Base-by-base conservation (phyloP, 1,284 basidiomycete species). In the Wolfiporia cocos region DNA sequence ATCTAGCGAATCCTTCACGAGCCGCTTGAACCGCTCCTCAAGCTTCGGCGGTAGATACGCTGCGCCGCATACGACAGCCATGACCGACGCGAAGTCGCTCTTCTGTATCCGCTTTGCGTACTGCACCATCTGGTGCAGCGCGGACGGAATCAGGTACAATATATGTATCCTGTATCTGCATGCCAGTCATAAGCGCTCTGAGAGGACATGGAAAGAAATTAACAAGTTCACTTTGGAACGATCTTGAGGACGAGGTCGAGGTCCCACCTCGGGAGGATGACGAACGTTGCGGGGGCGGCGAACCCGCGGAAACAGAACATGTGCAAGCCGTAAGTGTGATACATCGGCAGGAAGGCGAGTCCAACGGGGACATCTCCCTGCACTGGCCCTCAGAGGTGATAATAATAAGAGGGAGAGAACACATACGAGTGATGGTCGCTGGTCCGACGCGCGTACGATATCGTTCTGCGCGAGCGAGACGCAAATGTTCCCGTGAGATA, bases 401-500 rank as follows among this genome's bases (percentile, higher is more conserved):
- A n/a, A n/a, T n/a, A n/a, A n/a, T n/a, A n/a, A n/a, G n/a, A n/a
- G n/a, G n/a, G n/a, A n/a, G n/a, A n/a, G n/a, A n/a, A n/a, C n/a
- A n/a, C n/a, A n/a, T n/a, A n/a, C n/a, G n/a, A n/a, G n/a, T n/a
- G n/a, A n/a, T n/a, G n/a, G n/a, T n/a, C n/a, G n/a, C n/a, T n/a
- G n/a, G 0, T 49, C 52, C 20, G 53, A 61, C 34, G 57, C 43
- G 0, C n/a, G 30, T 2, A 66, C 15, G 2, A 73, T 57, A 0
- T 64, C 49, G 0, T 53, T 38, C 53, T 85, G 79, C 2, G 50
- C 40, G 2, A 78, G n/a, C 0, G 74, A 69, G 46, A 63, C 71
- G 23, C 72, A 63, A 4, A 87, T 37, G 57, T 87, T 87, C 21
- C 77, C 75, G 49, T 88, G 85, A 1, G 85, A 80, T 23, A 86